Base-by-base conservation (phyloP, 148 eudicot genomes). In the Chenopodium quinoa region DNA sequence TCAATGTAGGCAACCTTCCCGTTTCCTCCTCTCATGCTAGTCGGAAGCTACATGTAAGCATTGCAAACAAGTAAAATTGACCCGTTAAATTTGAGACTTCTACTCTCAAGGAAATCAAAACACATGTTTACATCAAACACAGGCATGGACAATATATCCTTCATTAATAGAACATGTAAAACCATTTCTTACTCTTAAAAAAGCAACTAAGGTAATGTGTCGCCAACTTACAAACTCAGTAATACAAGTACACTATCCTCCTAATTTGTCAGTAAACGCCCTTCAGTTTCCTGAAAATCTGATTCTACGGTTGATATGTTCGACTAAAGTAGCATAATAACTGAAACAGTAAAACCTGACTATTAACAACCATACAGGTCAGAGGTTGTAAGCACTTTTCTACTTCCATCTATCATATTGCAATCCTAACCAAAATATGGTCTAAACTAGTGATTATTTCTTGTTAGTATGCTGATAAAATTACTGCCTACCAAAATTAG, bases 1-100 rank as follows among this genome's bases (percentile, higher is more conserved):
- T 96, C 99, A 78, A 96, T 91, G 85, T 93, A 96, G 40, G 99
- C 99, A 56, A 96, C 99, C 83, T 96, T 96, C 79, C 99, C 99
- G 73, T 93, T 95, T 79, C 98, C 98, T 71, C 98, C 98, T 78
- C 64, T 89, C 98, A 94, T 91, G 86, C 84, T 91, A 66, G 90
- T 92, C 58, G 98, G 98, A 75, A 94, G 98, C 98, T 94, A 93
- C 85, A 85, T 46, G 16, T 67, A 5, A 75, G 48, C 83, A 81
- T 32, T 50, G 25, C 7, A 60, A 75, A 32, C 40, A 29, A 46
- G 9, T 9, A 58, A 63, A 71, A 12, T 2, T 9, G 7, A 27
- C 34, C 71, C 2, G 34, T 22, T 11, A 1, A 25, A 27, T 1
- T 11, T 67, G 40, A 67, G 40, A 67, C 29, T 25, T 64, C 68